Conservation (phyloP, 768 basidiomycete species). For the Leccinum obscurum region DNA sequence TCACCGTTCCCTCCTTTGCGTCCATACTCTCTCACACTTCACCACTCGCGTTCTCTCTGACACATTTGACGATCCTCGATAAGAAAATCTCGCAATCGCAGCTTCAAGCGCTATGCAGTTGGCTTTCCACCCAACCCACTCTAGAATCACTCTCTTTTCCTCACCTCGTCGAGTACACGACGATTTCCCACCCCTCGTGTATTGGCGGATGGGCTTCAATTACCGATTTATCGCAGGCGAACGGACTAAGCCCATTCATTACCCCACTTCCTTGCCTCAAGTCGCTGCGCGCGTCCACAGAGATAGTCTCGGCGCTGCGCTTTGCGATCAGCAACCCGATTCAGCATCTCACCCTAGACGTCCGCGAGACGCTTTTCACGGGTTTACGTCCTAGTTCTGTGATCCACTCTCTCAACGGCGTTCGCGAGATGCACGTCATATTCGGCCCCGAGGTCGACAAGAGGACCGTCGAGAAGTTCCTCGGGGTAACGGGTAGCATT, state of each 20-base stretch:
- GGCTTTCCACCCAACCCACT: slow-evolving; percentile 26
- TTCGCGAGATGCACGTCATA: slow-evolving; percentile 30
- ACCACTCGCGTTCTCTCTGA: slow-evolving; percentile 23
- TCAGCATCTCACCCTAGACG: slow-evolving; percentile 23
- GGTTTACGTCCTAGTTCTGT: slow-evolving; percentile 30
- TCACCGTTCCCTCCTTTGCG: slow-evolving; percentile 28
- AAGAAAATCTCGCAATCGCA: slow-evolving; percentile 24
- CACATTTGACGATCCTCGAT: slow-evolving; percentile 32
- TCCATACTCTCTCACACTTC: slow-evolving; percentile 21
- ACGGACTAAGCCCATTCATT: background rate
- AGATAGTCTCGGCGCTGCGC: slow-evolving; percentile 22
- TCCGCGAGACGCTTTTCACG: slow-evolving; percentile 30
- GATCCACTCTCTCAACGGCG: slow-evolving; percentile 28
- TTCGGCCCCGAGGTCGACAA: slow-evolving; percentile 35
- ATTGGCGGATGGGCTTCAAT: slow-evolving; percentile 13
- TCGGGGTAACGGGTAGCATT: slow-evolving; percentile 25
- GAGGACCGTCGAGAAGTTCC: slow-evolving; percentile 34
- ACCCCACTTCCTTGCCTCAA: slow-evolving; percentile 27
- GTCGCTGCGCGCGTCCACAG: slow-evolving; percentile 29
- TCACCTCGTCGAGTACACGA: slow-evolving; percentile 20
- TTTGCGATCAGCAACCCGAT: slow-evolving; percentile 19
- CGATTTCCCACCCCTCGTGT: background rate
- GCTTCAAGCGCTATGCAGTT: slow-evolving; percentile 19
- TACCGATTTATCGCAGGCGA: background rate
- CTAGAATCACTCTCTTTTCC: slow-evolving; percentile 32